Evolutionary conservation across 1,284 basidiomycete species (phyloP).

Genomic region (Irpex rosettiformis): DNA sequence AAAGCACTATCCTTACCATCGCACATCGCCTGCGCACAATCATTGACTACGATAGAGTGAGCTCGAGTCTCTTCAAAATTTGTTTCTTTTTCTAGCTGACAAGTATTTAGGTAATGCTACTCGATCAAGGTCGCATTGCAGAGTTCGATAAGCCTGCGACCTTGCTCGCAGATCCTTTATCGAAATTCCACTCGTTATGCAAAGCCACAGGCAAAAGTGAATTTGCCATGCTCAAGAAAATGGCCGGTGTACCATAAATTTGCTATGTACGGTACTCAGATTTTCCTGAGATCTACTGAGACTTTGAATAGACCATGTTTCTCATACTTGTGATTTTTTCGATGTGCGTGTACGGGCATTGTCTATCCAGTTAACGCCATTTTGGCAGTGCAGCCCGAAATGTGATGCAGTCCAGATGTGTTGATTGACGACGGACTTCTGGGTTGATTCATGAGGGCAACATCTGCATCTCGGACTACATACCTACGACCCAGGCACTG

Average conservation of each 20-base stretch:
- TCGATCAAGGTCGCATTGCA: slow-evolving; percentile 82
- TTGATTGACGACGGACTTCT: too few species aligned
- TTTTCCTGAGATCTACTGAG: background rate
- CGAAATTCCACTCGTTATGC: slow-evolving; percentile 76
- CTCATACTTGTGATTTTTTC: background rate
- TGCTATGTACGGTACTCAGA: background rate
- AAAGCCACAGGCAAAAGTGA: slow-evolving; percentile 81
- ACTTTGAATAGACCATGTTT: background rate
- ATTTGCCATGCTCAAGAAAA: slow-evolving; percentile 68
- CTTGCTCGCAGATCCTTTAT: slow-evolving; percentile 62
- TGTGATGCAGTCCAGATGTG: too few species aligned
- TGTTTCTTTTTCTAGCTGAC: slow-evolving; percentile 2
- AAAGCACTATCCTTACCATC: slow-evolving; percentile 56
- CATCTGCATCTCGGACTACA: too few species aligned
- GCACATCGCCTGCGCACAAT: slow-evolving; percentile 68
- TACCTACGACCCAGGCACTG: too few species aligned
- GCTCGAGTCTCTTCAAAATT: slow-evolving; percentile 17
- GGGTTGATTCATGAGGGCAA: too few species aligned
- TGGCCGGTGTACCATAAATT: slow-evolving; percentile 44
- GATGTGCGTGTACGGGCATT: too few species aligned
- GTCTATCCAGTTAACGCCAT: too few species aligned
- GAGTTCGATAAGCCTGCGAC: slow-evolving; percentile 79
- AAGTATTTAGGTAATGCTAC: slow-evolving; percentile 66
- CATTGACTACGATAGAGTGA: slow-evolving; percentile 54
- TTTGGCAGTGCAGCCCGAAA: too few species aligned